Conservation (phyloP, 306 rosid species). For the Cucurbita maxima region DNA sequence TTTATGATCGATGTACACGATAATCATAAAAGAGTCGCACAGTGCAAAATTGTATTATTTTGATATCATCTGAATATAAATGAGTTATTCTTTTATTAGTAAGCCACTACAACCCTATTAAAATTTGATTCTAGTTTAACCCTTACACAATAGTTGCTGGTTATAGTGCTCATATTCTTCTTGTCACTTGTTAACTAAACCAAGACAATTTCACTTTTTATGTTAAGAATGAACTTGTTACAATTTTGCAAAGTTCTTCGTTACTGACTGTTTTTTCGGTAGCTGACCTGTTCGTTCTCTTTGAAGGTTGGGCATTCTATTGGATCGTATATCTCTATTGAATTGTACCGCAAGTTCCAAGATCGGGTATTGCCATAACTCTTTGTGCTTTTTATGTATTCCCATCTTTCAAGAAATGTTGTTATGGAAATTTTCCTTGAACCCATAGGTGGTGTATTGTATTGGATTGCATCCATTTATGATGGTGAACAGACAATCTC, state of each 20-base stretch:
- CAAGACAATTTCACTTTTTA: too few relatives aligned
- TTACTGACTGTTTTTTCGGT: not conserved
- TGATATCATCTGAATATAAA: not conserved
- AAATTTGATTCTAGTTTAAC: not conserved
- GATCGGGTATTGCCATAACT: conserved; percentile 38
- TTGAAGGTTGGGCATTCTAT: conserved; percentile 84
- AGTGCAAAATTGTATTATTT: not conserved
- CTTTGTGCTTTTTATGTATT: conserved; percentile 12
- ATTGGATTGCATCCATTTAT: conserved; percentile 80
- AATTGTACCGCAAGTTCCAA: conserved; percentile 35
- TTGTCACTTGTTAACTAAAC: not conserved
- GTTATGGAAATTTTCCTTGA: conserved; percentile 14
- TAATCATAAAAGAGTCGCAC: not conserved
- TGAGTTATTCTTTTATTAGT: not conserved
- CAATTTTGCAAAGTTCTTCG: not conserved
- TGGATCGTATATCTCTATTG: conserved; percentile 61
- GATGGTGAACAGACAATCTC: conserved; percentile 40
- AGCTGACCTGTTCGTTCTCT: not conserved
- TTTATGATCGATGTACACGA: conserved; percentile 5
- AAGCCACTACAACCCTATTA: not conserved
- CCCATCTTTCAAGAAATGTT: conserved; percentile 1
- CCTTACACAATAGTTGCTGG: not conserved
- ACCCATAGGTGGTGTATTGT: conserved; percentile 54
- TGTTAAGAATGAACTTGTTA: not conserved
- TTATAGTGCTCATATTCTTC: not conserved